Percentiles rank a stretch among this genome's conserved stretches.
Conservation (phyloP, 2,329 filamentous ascomycete species). For the Daldinia sp. region DNA sequence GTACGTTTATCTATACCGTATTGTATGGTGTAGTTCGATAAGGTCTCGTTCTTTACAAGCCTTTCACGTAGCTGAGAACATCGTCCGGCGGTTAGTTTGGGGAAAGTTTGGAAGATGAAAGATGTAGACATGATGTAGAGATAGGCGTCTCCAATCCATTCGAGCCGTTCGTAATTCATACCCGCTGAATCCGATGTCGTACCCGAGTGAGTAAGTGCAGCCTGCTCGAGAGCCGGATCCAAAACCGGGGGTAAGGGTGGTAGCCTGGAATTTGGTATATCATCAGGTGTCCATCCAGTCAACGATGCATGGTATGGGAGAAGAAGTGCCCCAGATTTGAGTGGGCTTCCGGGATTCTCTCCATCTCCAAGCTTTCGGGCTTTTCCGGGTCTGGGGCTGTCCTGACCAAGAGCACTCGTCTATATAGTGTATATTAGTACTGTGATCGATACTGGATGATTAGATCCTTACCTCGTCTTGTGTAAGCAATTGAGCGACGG, state of each 20-base stretch:
- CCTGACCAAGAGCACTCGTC: neutral
- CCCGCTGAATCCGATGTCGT: constrained; percentile 49
- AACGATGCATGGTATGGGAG: constrained; percentile 44
- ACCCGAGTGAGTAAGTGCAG: constrained; percentile 73
- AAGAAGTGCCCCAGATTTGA: constrained; percentile 21
- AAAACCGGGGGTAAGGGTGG: constrained; percentile 69
- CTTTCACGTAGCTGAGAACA: constrained; percentile 79
- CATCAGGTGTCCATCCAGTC: constrained; percentile 60
- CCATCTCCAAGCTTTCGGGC: constrained; percentile 36
- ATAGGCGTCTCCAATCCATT: constrained; percentile 90
- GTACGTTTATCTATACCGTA: constrained; percentile 77
- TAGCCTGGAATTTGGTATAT: constrained; percentile 54
- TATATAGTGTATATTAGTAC: constrained; percentile 23
- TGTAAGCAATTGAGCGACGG: constrained; percentile 32
- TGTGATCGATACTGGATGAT: neutral
- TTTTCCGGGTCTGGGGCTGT: constrained; percentile 32
- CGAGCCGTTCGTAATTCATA: constrained; percentile 79
- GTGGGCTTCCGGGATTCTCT: neutral
- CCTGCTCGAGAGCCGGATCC: constrained; percentile 65
- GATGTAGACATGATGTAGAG: constrained; percentile 79
- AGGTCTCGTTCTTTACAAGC: constrained; percentile 81
- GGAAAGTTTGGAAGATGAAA: constrained; percentile 78
- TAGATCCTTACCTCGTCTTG: constrained; percentile 35
- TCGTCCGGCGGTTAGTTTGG: constrained; percentile 69
- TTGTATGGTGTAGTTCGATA: constrained; percentile 71